Evolutionary conservation across 208 protist genomes (phyloP).

Genomic region (Spongospora subterranea): DNA sequence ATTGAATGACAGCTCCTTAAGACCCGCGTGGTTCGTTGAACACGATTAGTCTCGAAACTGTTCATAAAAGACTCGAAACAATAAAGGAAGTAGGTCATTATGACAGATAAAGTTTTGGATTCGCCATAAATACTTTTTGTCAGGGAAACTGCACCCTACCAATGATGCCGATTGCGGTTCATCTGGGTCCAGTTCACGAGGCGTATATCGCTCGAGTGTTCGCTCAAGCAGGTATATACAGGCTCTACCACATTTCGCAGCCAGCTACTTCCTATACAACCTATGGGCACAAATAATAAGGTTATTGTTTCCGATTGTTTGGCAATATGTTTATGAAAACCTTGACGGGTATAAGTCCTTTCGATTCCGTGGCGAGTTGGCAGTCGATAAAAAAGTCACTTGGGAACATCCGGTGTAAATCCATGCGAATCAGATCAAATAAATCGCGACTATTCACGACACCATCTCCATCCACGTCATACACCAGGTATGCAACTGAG

Average conservation of each 20-base stretch:
- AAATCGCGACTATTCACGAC: background rate
- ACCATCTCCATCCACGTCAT: slow-evolving; percentile 40
- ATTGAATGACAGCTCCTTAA: too few relatives aligned
- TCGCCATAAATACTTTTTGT: background rate
- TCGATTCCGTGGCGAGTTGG: background rate
- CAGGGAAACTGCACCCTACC: too few relatives aligned
- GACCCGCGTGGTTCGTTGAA: background rate
- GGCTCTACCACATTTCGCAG: too few relatives aligned
- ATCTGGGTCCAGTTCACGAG: slow-evolving; percentile 15
- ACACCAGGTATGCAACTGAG: slow-evolving; percentile 50
- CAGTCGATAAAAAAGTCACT: slow-evolving; percentile 2
- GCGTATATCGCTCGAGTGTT: background rate
- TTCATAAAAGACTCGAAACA: slow-evolving; percentile 30
- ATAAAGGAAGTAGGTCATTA: background rate
- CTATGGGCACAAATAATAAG: background rate
- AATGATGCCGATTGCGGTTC: slow-evolving; percentile 2
- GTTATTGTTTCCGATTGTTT: background rate
- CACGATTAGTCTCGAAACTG: slow-evolving; percentile 14
- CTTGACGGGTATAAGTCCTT: background rate
- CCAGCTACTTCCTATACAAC: background rate
- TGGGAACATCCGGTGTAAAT: background rate
- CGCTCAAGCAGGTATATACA: background rate
- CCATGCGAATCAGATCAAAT: slow-evolving; percentile 20
- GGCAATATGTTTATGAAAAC: background rate
- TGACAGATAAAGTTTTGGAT: background rate